Conservation (phyloP, 2,329 filamentous ascomycete genomes). For the Diplocarpon rosae region DNA sequence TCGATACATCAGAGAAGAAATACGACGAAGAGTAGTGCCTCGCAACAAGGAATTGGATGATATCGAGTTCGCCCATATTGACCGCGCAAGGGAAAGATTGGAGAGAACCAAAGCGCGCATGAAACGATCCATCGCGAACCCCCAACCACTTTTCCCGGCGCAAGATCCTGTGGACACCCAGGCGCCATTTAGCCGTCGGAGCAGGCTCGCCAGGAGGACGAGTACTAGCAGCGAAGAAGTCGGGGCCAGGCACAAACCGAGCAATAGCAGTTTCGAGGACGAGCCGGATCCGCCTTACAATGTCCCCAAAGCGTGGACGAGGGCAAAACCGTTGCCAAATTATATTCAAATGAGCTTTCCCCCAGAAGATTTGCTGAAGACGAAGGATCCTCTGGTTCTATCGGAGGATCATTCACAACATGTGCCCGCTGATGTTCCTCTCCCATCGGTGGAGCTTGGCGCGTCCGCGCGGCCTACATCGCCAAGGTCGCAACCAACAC, state of each 20-base stretch:
- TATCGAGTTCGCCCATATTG: background rate
- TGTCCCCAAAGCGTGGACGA: conserved; percentile 13
- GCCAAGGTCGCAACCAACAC: conserved; percentile 14
- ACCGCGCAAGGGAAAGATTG: background rate
- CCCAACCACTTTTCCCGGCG: background rate
- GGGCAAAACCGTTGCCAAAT: conserved; percentile 8
- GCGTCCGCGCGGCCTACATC: conserved; percentile 11
- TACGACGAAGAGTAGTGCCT: background rate
- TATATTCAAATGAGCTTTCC: conserved; percentile 17
- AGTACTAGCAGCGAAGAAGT: conserved; percentile 4
- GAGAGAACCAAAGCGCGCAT: background rate
- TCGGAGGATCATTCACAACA: background rate
- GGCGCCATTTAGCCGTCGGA: background rate
- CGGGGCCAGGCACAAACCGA: background rate
- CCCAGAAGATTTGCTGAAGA: conserved; percentile 12
- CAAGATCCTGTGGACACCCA: background rate
- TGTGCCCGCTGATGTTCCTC: conserved; percentile 8
- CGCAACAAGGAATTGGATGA: conserved; percentile 3
- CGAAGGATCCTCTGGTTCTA: conserved; percentile 2
- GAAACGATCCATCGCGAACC: background rate
- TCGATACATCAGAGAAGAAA: background rate
- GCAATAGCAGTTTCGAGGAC: conserved; percentile 5
- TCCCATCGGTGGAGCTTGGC: conserved; percentile 14
- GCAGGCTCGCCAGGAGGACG: conserved; percentile 6
- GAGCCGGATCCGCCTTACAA: conserved; percentile 15